Evolutionary conservation across 306 rosid genomes (phyloP), one percentile per base, ranked within the genome.

Genomic region (Gleditsia sinensis): DNA sequence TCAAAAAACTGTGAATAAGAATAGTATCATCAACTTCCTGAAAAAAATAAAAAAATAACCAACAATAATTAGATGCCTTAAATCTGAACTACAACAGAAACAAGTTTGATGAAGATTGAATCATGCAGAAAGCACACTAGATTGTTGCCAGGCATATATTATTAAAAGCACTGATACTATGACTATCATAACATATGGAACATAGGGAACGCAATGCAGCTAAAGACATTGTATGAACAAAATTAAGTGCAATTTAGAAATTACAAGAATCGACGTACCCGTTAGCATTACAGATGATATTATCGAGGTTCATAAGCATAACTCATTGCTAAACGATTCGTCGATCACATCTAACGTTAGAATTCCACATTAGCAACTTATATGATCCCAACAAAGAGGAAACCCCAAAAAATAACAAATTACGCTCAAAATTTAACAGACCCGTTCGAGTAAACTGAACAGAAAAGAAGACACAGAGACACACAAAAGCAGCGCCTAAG

Each of bases 1-100:
- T 21, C 76, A 73, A 21, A 72, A 5, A 71, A 23, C 20, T 64
- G 33, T 43, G 56, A 42, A 36, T 48, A 57, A 25, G 57, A 17
- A 56, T n/a, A 48, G 16, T 34, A 19, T 13, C 75, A 19, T 13
- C 75, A 40, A 75, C 27, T 30, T 50, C 49, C n/a, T 27, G 10
- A 71, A 51, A 61, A 17, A 34, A 34, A 61, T 10, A 36, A 4
- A 56, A 12, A 5, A 7, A 56, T 33, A 12, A 10, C 12, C 4
- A 25, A 56, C 36, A 10, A 21, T 32, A 25, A 23, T 54, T 23
- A 24, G 37, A 28, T 12, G 34, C 10, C 34, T 11, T 12, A 13
- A 70, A 23, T 23, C 17, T 53, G 49, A 51, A 30, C 33, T 5
- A 56, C 17, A 56, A 25, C 17, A 56, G 3, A n/a, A 28, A 53